Evolutionary conservation across 2,329 filamentous ascomycete species (phyloP), one percentile per base, ranked within the genome.

Genomic region (Alternaria dauci): DNA sequence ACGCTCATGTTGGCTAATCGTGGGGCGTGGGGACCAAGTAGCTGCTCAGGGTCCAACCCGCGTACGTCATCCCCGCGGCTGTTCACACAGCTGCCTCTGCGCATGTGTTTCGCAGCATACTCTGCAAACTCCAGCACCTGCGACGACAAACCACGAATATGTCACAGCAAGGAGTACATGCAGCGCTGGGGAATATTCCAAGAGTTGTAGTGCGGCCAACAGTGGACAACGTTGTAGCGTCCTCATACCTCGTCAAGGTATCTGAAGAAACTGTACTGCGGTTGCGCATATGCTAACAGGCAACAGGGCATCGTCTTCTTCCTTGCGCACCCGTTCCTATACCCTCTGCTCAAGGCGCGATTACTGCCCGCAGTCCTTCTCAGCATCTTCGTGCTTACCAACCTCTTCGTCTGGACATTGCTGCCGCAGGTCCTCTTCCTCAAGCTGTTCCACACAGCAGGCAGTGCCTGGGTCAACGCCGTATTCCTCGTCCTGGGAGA

Each of bases 371-470:
- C 96, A 28, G 87, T 91, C 3, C 81, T 97, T 14, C 89, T 97
- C 12, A 97, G 94, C 0, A 82, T 90, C 14, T 87, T 95, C 55
- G 91, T 97, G 14, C 92, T 97, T 63, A 82, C 89, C n/a, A 83
- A 96, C 20, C 87, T 98, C 20, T 98, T 98, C 78, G 84, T 92
- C 12, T 96, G 95, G 78, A 85, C 92, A 1, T 98, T 96, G 70
- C 81, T 97, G 3, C 94, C 94, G 0, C 92, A 98, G 76, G 93
- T 93, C 57, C 91, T 92, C 1, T 92, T 99, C 71, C 86, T 99
- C 23, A 89, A 91, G 16, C 87, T 98, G 68, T 98, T 97, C 77
- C 94, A 98, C 71, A 91, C 91, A 23, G 86, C 69, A 26, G 80
- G 88, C 60, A 89, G 89, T 30, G 95, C 95, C n/a, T 96, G 93